Base-by-base conservation (phyloP, 2,329 filamentous ascomycete species). In the Pseudogymnoascus sp. region DNA sequence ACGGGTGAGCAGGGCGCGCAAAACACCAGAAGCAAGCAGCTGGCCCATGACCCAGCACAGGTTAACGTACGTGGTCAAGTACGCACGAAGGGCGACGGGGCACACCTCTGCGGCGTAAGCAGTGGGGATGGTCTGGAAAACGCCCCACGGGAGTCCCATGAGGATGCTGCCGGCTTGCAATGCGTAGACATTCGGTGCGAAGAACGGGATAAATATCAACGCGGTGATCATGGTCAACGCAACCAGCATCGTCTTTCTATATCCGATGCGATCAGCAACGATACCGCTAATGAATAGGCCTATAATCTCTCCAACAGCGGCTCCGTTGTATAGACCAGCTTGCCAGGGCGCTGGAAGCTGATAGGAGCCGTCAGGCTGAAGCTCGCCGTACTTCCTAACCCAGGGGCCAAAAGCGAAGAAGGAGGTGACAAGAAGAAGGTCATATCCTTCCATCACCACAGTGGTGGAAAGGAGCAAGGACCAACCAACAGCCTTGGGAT, bases 191-290 rank as follows among this genome's bases (percentile, higher is more conserved):
- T n/a, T n/a, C n/a, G n/a, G n/a, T n/a, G n/a, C n/a, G n/a, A n/a
- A n/a, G n/a, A n/a, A n/a, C n/a, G n/a, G n/a, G n/a, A n/a, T n/a
- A n/a, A n/a, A n/a, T n/a, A n/a, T n/a, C n/a, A n/a, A n/a, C n/a
- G 74, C 76, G 25, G 71, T 74, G 61, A 80, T 71, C 38, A 77
- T 66, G 17, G 74, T 63, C 17, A 80, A 71, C 65, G 76, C 78
- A 5, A 72, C 67, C 65, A 80, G 73, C 62, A 79, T 75, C 0
- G 77, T 79, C 62, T 77, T 77, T 21, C 77, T 75, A 63, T 79
- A 80, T 2, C 73, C 74, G 51, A 70, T 64, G 75, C 77, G 64
- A 39, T 80, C 75, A 2, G 74, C 71, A 13, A 78, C n/a, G 59
- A 58, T 71, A 5, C 78, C 78, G 61, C 74, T 76, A 31, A 75